Evolutionary conservation across 176 grass and related monocot species (phyloP), one percentile per base, ranked within the genome.

Genomic region (barley (Hordeum vulgare)): DNA sequence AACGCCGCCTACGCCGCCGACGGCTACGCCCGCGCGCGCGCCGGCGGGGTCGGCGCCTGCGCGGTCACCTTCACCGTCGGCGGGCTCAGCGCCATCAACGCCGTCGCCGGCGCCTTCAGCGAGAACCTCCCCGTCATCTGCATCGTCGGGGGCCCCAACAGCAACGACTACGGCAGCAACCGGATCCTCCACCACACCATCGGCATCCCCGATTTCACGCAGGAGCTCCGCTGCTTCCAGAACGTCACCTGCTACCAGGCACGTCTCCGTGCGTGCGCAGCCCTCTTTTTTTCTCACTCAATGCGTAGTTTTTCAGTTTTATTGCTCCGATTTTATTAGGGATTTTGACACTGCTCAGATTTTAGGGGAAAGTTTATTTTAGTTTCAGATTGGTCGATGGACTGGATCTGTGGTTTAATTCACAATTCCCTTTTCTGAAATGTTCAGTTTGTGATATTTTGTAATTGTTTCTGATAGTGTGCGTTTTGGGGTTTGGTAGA

Each of bases 1-100:
- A 94, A 92, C 90, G 92, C 92, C 1, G 89, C 88, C 0, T 88
- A 91, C 85, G 89, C 89, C 31, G 89, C 89, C 33, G 89, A 91
- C 60, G 89, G 89, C 4, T 91, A 91, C 82, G 81, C 89, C 5
- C 85, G 89, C 1, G 81, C 85, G 34, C 86, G 86, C 56, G 83
- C 9, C 40, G 61, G 85, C 7, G 74, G 85, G 71, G 89, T 88
- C 0, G 81, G 85, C 36, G 89, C 89, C 7, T 91, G 80, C 82
- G 89, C 89, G 25, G 45, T 91, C 81, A 91, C 89, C 41, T 91
- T 91, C 85, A 91, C 89, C 56, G 89, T 91, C 44, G 89, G 89
- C 14, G 89, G 85, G 0, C 85, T 91, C 82, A 91, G 89, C 89
- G 89, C 89, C 54, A 91, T 91, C 86, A 88, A 91, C 82, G 89